Evolutionary conservation across 306 rosid genomes (phyloP).

Genomic region (Biancaea sappan): DNA sequence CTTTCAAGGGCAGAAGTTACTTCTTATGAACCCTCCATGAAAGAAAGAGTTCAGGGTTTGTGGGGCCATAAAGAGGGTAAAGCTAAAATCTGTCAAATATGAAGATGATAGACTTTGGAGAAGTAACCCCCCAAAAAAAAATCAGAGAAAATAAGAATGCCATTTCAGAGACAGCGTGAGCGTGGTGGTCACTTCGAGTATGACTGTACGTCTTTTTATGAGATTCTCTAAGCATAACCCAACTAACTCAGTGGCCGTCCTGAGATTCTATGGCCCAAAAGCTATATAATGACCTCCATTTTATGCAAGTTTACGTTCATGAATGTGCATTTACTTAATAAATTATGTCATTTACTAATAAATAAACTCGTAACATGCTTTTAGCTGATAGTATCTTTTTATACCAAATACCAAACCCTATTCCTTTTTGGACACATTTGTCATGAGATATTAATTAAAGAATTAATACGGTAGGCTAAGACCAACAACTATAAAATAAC

Average conservation of each 20-base stretch:
- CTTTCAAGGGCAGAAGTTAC: constrained; percentile 52
- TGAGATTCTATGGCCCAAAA: constrained; percentile 61
- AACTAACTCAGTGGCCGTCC: constrained; percentile 67
- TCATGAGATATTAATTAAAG: constrained; percentile 11
- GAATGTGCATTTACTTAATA: constrained; percentile 1
- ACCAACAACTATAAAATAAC: constrained; percentile 34
- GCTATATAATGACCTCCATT: constrained; percentile 49
- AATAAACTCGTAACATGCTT: constrained; percentile 23
- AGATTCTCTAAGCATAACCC: constrained; percentile 64
- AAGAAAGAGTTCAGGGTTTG: constrained; percentile 40
- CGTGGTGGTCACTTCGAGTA: constrained; percentile 78
- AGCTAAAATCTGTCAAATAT: constrained; percentile 34
- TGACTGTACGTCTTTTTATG: constrained; percentile 56
- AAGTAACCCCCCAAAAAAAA: constrained; percentile 1
- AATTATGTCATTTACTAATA: not conserved
- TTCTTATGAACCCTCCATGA: constrained; percentile 36
- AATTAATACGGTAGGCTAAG: constrained; percentile 26
- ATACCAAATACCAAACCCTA: constrained; percentile 56
- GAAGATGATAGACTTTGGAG: constrained; percentile 49
- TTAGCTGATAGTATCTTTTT: constrained; percentile 50
- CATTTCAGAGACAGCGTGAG: constrained; percentile 58
- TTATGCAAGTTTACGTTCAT: constrained; percentile 1
- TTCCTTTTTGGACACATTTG: constrained; percentile 42
- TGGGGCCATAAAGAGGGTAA: constrained; percentile 44
- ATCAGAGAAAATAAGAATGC: constrained; percentile 29